Percentiles rank a stretch among this genome's conserved stretches.
Conservation (phyloP, 805 yeast genomes). For the Starmera quercuum region DNA sequence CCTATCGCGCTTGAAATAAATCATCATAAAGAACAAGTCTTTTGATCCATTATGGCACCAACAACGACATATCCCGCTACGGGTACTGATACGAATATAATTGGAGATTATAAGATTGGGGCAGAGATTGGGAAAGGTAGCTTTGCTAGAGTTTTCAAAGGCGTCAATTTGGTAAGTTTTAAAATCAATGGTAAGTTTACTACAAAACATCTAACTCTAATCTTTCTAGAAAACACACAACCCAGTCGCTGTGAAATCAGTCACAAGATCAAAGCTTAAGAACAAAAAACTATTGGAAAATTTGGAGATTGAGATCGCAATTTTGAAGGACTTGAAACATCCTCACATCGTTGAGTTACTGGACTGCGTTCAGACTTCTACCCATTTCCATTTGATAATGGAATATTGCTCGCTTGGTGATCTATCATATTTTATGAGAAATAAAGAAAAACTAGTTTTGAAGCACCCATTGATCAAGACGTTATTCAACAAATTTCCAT, state of each 20-base stretch:
- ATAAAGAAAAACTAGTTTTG: constrained; percentile 59
- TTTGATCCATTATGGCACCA: too few species aligned
- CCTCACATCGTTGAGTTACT: constrained; percentile 86
- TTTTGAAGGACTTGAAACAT: constrained; percentile 79
- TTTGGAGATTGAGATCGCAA: constrained; percentile 86
- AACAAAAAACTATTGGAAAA: constrained; percentile 85
- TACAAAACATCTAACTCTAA: too few species aligned
- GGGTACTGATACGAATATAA: background rate
- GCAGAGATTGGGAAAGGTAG: constrained; percentile 89
- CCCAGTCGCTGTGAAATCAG: constrained; percentile 85
- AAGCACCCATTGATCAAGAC: constrained; percentile 76
- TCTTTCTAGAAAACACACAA: constrained; percentile 37
- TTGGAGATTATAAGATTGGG: constrained; percentile 19
- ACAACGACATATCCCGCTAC: too few species aligned
- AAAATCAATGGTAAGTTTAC: constrained; percentile 19
- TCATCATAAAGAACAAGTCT: too few species aligned
- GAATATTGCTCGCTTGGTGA: constrained; percentile 97
- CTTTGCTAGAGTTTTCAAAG: constrained; percentile 92
- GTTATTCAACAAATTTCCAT: constrained; percentile 74
- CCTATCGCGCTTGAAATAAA: too few species aligned
- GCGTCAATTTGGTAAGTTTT: constrained; percentile 54
- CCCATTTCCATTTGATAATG: constrained; percentile 86
- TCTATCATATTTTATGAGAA: constrained; percentile 77
- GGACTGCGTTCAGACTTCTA: constrained; percentile 72
- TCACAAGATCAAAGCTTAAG: constrained; percentile 70